Evolutionary conservation across 1,284 basidiomycete genomes (phyloP).

Genomic region (Sutorius eximius): DNA sequence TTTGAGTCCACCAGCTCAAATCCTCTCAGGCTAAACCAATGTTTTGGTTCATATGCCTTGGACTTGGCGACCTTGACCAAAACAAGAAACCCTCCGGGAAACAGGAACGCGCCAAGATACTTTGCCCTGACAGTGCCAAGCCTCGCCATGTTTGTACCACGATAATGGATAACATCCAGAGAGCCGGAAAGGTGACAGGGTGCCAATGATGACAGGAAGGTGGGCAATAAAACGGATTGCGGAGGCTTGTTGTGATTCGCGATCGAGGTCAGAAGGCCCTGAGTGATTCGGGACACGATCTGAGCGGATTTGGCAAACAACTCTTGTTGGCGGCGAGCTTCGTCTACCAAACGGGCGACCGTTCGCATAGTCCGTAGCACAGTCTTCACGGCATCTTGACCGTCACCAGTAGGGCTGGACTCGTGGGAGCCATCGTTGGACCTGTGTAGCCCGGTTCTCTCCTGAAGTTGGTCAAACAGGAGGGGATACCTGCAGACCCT

Average conservation of each 20-base stretch:
- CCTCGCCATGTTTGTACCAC: slow-evolving; percentile 39
- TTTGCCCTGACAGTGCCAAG: slow-evolving; percentile 67
- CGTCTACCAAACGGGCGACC: slow-evolving; percentile 60
- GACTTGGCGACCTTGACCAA: slow-evolving; percentile 83
- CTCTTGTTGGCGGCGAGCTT: slow-evolving; percentile 63
- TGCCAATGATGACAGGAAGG: slow-evolving; percentile 70
- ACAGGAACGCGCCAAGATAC: slow-evolving; percentile 88
- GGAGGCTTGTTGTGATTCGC: slow-evolving; percentile 33
- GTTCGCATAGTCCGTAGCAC: slow-evolving; percentile 63
- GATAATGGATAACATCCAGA: slow-evolving; percentile 79
- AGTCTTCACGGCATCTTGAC: slow-evolving; percentile 43
- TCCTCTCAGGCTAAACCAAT: slow-evolving; percentile 79
- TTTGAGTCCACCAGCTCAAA: slow-evolving; percentile 72
- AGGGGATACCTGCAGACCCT: slow-evolving; percentile 91
- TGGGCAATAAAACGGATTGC: slow-evolving; percentile 41
- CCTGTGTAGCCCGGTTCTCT: slow-evolving; percentile 30
- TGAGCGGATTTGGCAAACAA: slow-evolving; percentile 67
- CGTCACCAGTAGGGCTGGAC: neutral
- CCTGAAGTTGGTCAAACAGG: slow-evolving; percentile 73
- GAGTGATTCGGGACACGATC: slow-evolving; percentile 65
- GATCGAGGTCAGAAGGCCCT: slow-evolving; percentile 34
- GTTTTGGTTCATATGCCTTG: slow-evolving; percentile 78
- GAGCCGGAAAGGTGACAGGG: slow-evolving; percentile 77
- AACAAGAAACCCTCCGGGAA: slow-evolving; percentile 80
- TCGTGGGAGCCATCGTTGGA: slow-evolving; percentile 30